phyloP scores from a whole-genome alignment of 2,329 filamentous ascomycete genomes.

The Calonectria henricotiae region DNA sequence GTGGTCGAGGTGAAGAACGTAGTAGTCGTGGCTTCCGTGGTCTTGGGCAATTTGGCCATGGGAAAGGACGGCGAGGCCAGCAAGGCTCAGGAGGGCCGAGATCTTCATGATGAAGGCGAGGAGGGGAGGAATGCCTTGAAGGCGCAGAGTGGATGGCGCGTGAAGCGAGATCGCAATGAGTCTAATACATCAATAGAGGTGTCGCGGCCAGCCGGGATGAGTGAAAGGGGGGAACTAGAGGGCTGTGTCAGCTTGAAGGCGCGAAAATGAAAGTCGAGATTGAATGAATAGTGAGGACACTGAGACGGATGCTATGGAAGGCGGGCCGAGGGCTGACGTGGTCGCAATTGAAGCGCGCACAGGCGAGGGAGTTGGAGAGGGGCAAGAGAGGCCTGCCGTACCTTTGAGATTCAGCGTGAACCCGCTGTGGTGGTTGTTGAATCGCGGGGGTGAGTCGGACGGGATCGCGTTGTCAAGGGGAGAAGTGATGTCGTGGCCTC shows the following conservation, averaged over 20 bases:
- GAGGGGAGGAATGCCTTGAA: slow-evolving; percentile 39
- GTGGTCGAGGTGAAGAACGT: slow-evolving; percentile 87
- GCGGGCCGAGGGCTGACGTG: slow-evolving; percentile 11
- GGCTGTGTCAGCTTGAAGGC: slow-evolving; percentile 33
- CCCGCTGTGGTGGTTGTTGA: slow-evolving; percentile 12
- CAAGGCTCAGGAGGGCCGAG: slow-evolving; percentile 68
- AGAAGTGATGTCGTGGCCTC: slow-evolving; percentile 50
- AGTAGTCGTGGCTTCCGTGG: slow-evolving; percentile 90
- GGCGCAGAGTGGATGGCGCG: slow-evolving; percentile 45
- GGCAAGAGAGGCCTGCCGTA: slow-evolving; percentile 36
- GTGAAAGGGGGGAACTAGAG: slow-evolving; percentile 28
- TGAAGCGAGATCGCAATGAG: slow-evolving; percentile 34
- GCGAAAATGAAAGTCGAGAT: background rate
- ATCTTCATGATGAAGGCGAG: slow-evolving; percentile 64
- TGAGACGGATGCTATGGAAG: slow-evolving; percentile 38
- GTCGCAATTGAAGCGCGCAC: slow-evolving; percentile 16
- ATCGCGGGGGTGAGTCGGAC: background rate
- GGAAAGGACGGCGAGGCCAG: slow-evolving; percentile 67
- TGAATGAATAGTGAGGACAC: slow-evolving; percentile 32
- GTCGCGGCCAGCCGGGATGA: slow-evolving; percentile 33
- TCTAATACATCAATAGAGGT: slow-evolving; percentile 50
- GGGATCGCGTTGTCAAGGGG: slow-evolving; percentile 5
- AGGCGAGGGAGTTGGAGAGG: background rate
- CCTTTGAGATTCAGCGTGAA: slow-evolving; percentile 36
- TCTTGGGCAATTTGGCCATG: slow-evolving; percentile 74